Base-by-base conservation (phyloP, 1,139 yeast species). In the Candida sanyaensis region DNA sequence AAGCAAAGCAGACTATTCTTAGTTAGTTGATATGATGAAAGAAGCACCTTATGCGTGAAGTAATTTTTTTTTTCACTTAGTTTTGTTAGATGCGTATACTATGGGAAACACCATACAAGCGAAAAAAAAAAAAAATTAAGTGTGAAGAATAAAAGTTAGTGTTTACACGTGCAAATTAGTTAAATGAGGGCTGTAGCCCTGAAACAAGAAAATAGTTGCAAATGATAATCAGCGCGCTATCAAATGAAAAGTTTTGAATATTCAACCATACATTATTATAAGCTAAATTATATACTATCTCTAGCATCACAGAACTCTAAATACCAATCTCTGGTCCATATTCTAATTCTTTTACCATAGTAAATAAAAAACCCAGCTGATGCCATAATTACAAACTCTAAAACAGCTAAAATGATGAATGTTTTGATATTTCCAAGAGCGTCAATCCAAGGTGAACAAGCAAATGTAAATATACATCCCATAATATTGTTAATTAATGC, bases 381-480 rank as follows among this genome's bases (percentile, higher is more conserved):
- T 61, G 70, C 64, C 67, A 65, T 64, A 13, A 68, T 74, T 27
- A 79, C 79, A 57, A 86, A 81, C 63, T 86, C 86, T 48, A 88
- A 71, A 5, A 81, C 84, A 1, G 92, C 92, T 56, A 87, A 73
- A 9, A 86, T 84, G 53, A 87, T 84, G 62, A 86, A 87, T 0
- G 93, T 84, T 54, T 84, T 80, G 41, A 83, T 77, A 27, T 84
- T 81, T 6, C 96, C 95, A 39, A 81, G 66, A 11, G 80, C 75
- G 38, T 77, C 84, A 48, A 86, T 65, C 91, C 95, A 86, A 32
- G 78, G 69, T 17, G 89, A 84, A 56, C 95, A 87, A 10, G 80
- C 81, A 64, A 88, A 88, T 1, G 95, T 87, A 65, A 88, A 88
- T 27, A 86, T 75, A 67, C 88, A 83, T 11, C 90, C 90, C 57